Percentiles rank a stretch among this genome's conserved stretches.
phyloP scores from a whole-genome alignment of 2,329 filamentous ascomycete species.

The Hymenoscyphus albidus region DNA sequence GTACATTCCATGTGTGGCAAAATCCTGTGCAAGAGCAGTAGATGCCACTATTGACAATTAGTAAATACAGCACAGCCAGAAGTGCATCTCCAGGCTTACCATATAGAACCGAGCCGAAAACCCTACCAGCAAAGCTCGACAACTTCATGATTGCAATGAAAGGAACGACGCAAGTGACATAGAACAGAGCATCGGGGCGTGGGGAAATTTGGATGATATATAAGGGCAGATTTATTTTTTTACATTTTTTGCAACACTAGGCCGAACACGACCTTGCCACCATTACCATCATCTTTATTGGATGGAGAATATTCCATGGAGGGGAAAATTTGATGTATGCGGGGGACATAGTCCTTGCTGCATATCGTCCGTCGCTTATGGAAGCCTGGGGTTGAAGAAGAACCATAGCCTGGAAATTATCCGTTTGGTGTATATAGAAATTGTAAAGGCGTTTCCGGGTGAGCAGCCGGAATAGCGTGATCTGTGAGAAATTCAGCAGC shows the following conservation, averaged over 20 bases:
- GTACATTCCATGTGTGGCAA: constrained; percentile 35
- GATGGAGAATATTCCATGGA: constrained; percentile 15
- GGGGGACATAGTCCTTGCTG: constrained; percentile 11
- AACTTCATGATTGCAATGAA: constrained; percentile 28
- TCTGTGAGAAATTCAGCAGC: constrained; percentile 10
- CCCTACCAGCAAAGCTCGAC: constrained; percentile 21
- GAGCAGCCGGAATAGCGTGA: constrained; percentile 19
- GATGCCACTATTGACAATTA: constrained; percentile 21
- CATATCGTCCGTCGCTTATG: not conserved
- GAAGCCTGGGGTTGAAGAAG: constrained; percentile 4
- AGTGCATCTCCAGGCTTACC: constrained; percentile 20
- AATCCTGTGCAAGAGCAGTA: constrained; percentile 29
- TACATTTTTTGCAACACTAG: constrained; percentile 18
- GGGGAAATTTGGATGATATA: constrained; percentile 11
- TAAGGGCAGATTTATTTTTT: constrained; percentile 3
- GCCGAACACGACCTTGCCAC: constrained; percentile 11
- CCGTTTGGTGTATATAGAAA: constrained; percentile 17
- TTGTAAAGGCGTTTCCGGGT: constrained; percentile 11
- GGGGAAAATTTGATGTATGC: constrained; percentile 10
- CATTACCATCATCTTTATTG: constrained; percentile 16
- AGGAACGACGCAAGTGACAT: constrained; percentile 16
- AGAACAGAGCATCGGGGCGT: constrained; percentile 7
- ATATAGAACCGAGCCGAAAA: constrained; percentile 24
- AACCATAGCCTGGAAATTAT: constrained; percentile 14
- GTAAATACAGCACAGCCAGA: not conserved